Conservation (phyloP, 1,284 basidiomycete genomes). For the Vanrija sp. region DNA sequence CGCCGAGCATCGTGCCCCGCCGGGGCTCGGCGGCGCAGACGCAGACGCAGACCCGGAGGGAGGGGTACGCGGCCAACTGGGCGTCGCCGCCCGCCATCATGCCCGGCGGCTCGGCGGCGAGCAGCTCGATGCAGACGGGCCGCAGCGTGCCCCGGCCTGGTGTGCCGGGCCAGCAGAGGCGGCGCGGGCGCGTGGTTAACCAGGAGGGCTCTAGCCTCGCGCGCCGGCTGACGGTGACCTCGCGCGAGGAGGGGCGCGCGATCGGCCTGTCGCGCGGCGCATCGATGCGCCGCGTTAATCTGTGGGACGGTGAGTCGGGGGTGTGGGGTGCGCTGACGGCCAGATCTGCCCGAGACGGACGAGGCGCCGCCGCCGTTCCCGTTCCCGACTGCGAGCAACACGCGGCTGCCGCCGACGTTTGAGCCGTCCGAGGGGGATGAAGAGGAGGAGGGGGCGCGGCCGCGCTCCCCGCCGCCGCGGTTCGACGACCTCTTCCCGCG, state of each 20-base stretch:
- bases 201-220: background rate
- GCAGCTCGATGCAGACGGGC: too few species aligned
- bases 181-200: constrained; percentile 5
- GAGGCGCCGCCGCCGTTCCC: constrained; percentile 45
- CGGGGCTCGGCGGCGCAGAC: constrained; percentile 6
- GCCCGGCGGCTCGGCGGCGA: constrained; percentile 20
- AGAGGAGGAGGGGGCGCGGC: background rate
- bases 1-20: constrained; percentile 32
- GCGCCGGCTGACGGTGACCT: constrained; percentile 28
- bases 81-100: constrained; percentile 38
- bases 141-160: too few species aligned
- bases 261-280: constrained; percentile 39
- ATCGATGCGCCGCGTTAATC: constrained; percentile 42
- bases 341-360: constrained; percentile 35
- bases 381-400: constrained; percentile 30
- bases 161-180: background rate
- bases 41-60: background rate
- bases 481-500: background rate
- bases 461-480: background rate
- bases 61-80: constrained; percentile 30
- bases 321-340: background rate
- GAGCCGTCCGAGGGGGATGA: background rate
- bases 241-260: constrained; percentile 38
- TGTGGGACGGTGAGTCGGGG: constrained; percentile 41
- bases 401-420: constrained; percentile 31